Base-by-base conservation (phyloP, 2,329 filamentous ascomycete species). In the Pezicula rhizophila region DNA sequence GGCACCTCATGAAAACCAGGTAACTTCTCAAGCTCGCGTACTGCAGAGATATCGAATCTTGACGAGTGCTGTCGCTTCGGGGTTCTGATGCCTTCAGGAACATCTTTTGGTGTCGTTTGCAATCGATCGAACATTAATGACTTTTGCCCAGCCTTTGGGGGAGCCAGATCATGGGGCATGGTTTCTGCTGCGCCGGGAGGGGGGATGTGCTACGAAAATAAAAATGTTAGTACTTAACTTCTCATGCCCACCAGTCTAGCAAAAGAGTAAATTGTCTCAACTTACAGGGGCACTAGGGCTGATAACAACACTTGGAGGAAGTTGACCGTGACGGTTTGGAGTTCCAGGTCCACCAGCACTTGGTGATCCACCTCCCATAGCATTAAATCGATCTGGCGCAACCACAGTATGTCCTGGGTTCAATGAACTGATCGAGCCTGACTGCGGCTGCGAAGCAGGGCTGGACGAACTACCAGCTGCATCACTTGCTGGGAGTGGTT, bases 1-100 rank as follows among this genome's bases (percentile, higher is more conserved):
- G 92, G 87, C 23, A 97, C 93, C 70, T 99, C 93, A 64, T 99
- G 93, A 70, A 99, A 99, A 33, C 93, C 93, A 1, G 93, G 92
- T 20, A 99, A 77, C 72, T 99, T 99, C 69, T 99, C 93, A 45
- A 99, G 77, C 68, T 99, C 93, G 63, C 93, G 83, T 67, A 97
- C 91, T 54, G 95, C 89, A 3, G 93, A 99, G 57, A 99, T 95
- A 67, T 99, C 92, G 67, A 99, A 99, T 54, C 93, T 84, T 41
- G 93, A 99, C 33, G 93, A 97, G 65, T 97, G 91, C 70, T 99
- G 93, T 66, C 93, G 83, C 72, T 95, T 96, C 23, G 93, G 93
- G 5, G 93, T 97, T 64, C 92, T 82, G 53, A 97, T 84, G 35
- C 93, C 93, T 69, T 97, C 93, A 33, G 93, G 90, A 53, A 96